A percentile compares a stretch with the other conserved stretches of the same genome.
These are phyloP conservation scores for Bryopsis sp. DNA, from an alignment of 139 green algal genomes.

Conservation along the genomic window DNA sequence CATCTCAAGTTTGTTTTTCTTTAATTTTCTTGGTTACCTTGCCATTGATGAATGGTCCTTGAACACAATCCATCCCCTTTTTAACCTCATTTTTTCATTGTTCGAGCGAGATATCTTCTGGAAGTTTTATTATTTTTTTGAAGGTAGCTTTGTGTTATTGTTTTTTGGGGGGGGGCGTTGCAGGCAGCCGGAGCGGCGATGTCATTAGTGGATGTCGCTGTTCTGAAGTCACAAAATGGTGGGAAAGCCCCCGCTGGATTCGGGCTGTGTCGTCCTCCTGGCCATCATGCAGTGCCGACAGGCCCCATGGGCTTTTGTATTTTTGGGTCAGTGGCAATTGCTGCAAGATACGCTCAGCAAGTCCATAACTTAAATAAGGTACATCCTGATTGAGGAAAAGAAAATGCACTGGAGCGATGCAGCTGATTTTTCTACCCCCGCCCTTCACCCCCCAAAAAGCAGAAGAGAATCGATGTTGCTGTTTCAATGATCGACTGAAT, in stretches of 20 bases:
- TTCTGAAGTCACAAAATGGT: neutral
- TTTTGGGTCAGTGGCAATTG: constrained; percentile 62
- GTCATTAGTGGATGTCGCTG: constrained; percentile 5
- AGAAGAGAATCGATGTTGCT: no score
- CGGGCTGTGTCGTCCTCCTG: constrained; percentile 69
- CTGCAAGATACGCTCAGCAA: constrained; percentile 49
- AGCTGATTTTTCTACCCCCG: no score
- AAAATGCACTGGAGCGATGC: no score
- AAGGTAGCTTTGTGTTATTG: neutral
- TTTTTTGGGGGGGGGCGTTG: neutral
- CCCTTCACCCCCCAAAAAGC: no score
- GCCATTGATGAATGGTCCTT: no score
- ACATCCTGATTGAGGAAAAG: neutral
- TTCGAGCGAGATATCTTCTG: no score
- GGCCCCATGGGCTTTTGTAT: constrained; percentile 86
- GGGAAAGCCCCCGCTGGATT: constrained; percentile 37
- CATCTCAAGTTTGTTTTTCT: no score
- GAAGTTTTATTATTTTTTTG: no score
- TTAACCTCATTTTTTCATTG: no score
- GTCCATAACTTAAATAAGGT: constrained; percentile 12
- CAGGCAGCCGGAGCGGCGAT: constrained; percentile 14
- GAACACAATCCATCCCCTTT: constrained; percentile 8
- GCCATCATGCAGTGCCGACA: constrained; percentile 65
- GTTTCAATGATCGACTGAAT: no score
- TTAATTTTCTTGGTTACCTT: no score